Percentiles rank a stretch among this genome's conserved stretches.
Evolutionary conservation across 306 rosid genomes (phyloP).

Genomic region (Cicer pinnatifidum): DNA sequence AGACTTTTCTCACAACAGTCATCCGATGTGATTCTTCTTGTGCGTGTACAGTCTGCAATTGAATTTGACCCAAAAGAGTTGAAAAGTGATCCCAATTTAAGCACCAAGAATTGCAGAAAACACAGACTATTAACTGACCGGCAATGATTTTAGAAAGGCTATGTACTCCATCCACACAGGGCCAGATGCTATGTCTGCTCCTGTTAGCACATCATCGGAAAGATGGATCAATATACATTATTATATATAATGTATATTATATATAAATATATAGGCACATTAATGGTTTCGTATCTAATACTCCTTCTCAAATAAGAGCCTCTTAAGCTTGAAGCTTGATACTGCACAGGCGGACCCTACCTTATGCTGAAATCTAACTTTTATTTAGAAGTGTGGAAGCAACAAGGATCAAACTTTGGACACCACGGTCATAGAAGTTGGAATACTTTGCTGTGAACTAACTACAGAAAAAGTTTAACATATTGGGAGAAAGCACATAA

Average conservation of each 20-base stretch:
- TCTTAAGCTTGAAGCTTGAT: slow-evolving; percentile 2
- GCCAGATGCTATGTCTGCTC: slow-evolving; percentile 91
- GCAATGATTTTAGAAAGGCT: slow-evolving; percentile 77
- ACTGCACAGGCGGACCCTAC: background rate
- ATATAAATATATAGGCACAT: background rate
- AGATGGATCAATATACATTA: slow-evolving; percentile 22
- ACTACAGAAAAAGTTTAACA: background rate
- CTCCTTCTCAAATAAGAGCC: background rate
- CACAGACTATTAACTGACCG: slow-evolving; percentile 56
- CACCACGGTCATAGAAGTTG: background rate
- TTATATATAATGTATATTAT: background rate
- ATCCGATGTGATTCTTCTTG: slow-evolving; percentile 90
- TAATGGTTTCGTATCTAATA: background rate
- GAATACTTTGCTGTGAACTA: background rate
- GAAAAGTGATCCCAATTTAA: slow-evolving; percentile 26
- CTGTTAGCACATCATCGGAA: slow-evolving; percentile 56
- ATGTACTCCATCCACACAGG: slow-evolving; percentile 98
- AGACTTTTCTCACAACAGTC: slow-evolving; percentile 80
- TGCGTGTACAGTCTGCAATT: slow-evolving; percentile 61
- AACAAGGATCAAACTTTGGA: slow-evolving; percentile 10
- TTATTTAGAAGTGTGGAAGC: background rate
- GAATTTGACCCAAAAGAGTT: slow-evolving; percentile 20
- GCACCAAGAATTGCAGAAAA: slow-evolving; percentile 32
- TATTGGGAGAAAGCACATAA: background rate
- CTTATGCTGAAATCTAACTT: slow-evolving; percentile 7